Conservation (phyloP, 345 rosid species). For the Passiflora organensis region DNA sequence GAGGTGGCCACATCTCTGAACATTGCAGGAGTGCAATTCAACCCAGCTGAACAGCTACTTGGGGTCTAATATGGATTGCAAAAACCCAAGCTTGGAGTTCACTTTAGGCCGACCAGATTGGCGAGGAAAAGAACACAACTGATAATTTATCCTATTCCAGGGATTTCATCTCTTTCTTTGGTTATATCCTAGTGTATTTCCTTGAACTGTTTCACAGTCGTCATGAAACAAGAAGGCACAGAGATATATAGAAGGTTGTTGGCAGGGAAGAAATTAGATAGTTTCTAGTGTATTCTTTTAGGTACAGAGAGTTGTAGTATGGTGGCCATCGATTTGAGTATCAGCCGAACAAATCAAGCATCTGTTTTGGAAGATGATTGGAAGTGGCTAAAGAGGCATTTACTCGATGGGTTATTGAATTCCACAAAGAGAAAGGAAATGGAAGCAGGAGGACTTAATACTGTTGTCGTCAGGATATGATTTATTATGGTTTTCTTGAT, state of each 20-base stretch:
- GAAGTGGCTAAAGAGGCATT: neutral
- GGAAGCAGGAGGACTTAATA: neutral
- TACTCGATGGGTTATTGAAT: too few relatives aligned
- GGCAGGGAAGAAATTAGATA: neutral
- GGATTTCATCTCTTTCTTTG: neutral
- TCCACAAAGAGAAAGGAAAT: neutral
- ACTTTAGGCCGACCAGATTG: conserved; percentile 75
- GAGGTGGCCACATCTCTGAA: neutral
- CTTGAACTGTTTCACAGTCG: conserved; percentile 1
- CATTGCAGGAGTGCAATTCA: conserved; percentile 28
- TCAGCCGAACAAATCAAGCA: too few relatives aligned
- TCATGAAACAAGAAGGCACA: conserved; percentile 3
- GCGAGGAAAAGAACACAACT: conserved; percentile 35
- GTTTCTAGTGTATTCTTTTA: neutral
- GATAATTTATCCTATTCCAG: neutral
- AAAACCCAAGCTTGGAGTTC: conserved; percentile 66
- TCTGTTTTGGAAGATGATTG: too few relatives aligned
- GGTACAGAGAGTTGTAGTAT: neutral
- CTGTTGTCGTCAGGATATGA: neutral
- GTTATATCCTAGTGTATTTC: neutral
- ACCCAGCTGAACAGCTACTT: conserved; percentile 22
- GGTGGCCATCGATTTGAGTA: too few relatives aligned
- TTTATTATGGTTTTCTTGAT: neutral
- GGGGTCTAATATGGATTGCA: conserved; percentile 29
- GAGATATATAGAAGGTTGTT: conserved; percentile 1